Percentiles rank a stretch among this genome's conserved stretches.
phyloP scores from a whole-genome alignment of 2,329 filamentous ascomycete genomes.

The Exophiala sideris region DNA sequence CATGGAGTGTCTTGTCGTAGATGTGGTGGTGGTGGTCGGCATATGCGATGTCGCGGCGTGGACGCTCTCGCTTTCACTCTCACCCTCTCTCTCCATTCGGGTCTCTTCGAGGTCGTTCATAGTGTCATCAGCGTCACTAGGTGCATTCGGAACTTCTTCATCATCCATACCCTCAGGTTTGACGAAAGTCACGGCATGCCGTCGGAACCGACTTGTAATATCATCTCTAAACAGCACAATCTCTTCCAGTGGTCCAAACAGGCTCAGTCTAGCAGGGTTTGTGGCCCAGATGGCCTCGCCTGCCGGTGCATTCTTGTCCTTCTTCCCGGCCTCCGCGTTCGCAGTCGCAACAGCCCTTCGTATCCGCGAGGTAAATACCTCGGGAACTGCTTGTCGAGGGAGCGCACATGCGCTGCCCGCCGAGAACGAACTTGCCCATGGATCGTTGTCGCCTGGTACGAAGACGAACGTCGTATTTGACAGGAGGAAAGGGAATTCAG shows the following conservation, averaged over 20 bases:
- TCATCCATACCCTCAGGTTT: constrained; percentile 34
- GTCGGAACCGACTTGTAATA: constrained; percentile 71
- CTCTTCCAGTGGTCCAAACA: constrained; percentile 87
- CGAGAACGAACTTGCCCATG: constrained; percentile 83
- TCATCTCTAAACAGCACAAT: constrained; percentile 86
- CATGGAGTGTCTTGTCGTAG: constrained; percentile 28
- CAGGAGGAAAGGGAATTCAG: constrained; percentile 79
- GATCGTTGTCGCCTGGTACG: constrained; percentile 93
- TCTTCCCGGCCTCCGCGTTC: constrained; percentile 63
- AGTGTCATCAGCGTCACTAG: constrained; percentile 7
- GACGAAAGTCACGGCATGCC: constrained; percentile 71
- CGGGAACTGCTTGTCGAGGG: constrained; percentile 62
- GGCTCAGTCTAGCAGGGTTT: constrained; percentile 75
- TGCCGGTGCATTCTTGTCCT: constrained; percentile 49
- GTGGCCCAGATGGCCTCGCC: constrained; percentile 83
- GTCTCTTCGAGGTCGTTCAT: not conserved
- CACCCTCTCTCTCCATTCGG: not conserved
- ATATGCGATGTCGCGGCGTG: constrained; percentile 28
- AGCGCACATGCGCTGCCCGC: constrained; percentile 46
- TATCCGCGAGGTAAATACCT: constrained; percentile 84
- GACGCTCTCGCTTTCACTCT: constrained; percentile 12
- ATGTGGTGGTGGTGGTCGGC: constrained; percentile 15
- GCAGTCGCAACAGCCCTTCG: constrained; percentile 75
- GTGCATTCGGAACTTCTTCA: constrained; percentile 24
- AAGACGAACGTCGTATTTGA: constrained; percentile 82